Evolutionary conservation across 1,284 basidiomycete species (phyloP).

Genomic region (Bjerkandera adusta): DNA sequence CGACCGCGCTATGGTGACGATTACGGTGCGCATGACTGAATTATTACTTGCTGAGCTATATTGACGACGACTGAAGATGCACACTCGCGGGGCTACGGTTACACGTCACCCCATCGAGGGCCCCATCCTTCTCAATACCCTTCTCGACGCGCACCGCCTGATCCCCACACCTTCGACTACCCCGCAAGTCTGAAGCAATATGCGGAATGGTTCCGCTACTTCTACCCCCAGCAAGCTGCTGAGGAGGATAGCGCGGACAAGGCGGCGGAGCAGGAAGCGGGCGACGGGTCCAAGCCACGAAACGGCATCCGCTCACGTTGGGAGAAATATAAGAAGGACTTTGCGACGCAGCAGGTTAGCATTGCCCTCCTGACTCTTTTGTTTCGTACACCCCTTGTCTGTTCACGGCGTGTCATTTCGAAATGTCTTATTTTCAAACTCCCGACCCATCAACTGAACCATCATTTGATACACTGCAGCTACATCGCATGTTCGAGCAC

Average conservation of each 20-base stretch:
- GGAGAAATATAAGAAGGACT: slow-evolving; percentile 92
- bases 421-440: slow-evolving; percentile 13
- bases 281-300: slow-evolving; percentile 73
- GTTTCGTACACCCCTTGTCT: slow-evolving; percentile 5
- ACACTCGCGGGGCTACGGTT: slow-evolving; percentile 62
- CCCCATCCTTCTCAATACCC: slow-evolving; percentile 38
- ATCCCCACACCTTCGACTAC: slow-evolving; percentile 83
- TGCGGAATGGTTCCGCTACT: slow-evolving; percentile 87
- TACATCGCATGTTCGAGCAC: slow-evolving; percentile 90
- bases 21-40: slow-evolving; percentile 54
- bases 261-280: slow-evolving; percentile 76
- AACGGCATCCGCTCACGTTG: slow-evolving; percentile 79
- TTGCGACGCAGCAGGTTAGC: slow-evolving; percentile 79
- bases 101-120: slow-evolving; percentile 58
- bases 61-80: slow-evolving; percentile 42
- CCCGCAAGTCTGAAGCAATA: slow-evolving; percentile 82
- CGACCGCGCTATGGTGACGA: slow-evolving; percentile 78
- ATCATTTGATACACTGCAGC: slow-evolving; percentile 50
- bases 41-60: slow-evolving; percentile 13
- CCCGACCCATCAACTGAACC: slow-evolving; percentile 20
- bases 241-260: slow-evolving; percentile 82
- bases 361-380: slow-evolving; percentile 23
- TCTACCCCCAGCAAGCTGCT: slow-evolving; percentile 70
- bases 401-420: neutral
- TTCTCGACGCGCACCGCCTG: slow-evolving; percentile 61